Evolutionary conservation across 352 stramenopile genomes (phyloP), one percentile per base, ranked within the genome.

Genomic region (Phytophthora idaei): DNA sequence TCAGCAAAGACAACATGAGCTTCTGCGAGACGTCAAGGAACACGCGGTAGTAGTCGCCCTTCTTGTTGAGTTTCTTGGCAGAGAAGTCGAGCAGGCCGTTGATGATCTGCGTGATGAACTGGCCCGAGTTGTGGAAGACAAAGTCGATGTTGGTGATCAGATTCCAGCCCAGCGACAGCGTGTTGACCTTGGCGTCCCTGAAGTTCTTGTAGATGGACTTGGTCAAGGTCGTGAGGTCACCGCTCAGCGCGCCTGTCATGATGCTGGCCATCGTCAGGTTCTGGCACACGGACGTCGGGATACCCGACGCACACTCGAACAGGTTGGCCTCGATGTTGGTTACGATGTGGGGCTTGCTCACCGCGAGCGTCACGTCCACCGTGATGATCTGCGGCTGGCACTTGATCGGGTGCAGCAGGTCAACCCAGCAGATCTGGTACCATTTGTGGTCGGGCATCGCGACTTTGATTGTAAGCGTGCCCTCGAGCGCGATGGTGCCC

Each of bases 371-470:
- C 29, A 88, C 61, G 21, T 81, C 65, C 17, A 88, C 64, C 31
- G 62, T 72, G 27, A 89, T 48, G 5, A 64, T 68, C 39, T 74
- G 48, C 12, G 82, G 71, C 31, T 58, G 53, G 57, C 82, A 90
- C 41, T 71, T 66, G 25, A 68, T 68, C 28, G 78, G 78, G 66
- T 88, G 69, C 48, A 89, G 60, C 41, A 81, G 47, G 67, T 87
- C 67, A 48, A 79, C 77, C 74, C 77, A 87, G 77, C 80, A 88
- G 50, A 89, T 69, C 56, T 85, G 71, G 61, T 78, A 89, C 80
- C 82, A 90, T 57, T 82, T 80, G 61, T 84, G 71, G 66, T 89
- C 57, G 29, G 77, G 70, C 75, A 87, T 78, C 54, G 75, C 68
- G 57, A 89, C 78, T 54, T 82, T 67, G 39, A 90, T 56, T 27